Conservation (phyloP, 306 rosid genomes). For the Acmispon strigosus region DNA sequence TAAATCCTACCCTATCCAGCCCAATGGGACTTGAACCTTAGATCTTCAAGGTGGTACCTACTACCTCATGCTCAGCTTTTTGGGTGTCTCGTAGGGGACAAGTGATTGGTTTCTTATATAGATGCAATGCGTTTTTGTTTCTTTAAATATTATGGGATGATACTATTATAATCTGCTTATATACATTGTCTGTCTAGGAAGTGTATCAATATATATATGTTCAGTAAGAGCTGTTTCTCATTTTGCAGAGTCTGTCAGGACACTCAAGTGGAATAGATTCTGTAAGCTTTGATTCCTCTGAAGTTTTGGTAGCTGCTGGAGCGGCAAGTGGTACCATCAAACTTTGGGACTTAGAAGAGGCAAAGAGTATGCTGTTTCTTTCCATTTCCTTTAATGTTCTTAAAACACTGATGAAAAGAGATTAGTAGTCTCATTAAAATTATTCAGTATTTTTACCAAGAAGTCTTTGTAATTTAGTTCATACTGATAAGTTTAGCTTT, state of each 20-base stretch:
- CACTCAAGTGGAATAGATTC: slow-evolving; percentile 99
- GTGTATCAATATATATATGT: neutral
- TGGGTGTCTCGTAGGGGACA: neutral
- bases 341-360: slow-evolving; percentile 99
- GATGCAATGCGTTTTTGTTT: neutral
- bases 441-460: neutral
- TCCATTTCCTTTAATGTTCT: slow-evolving; percentile 21
- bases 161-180: neutral
- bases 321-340: slow-evolving; percentile 98
- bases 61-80: neutral
- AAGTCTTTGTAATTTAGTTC: neutral
- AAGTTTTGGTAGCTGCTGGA: slow-evolving; percentile 97
- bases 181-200: neutral
- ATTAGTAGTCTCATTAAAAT: neutral
- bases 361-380: slow-evolving; percentile 67
- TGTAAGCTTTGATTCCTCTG: slow-evolving; percentile 90
- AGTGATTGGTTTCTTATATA: neutral
- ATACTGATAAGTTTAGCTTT: neutral
- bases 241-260: slow-evolving; percentile 87
- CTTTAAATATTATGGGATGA: neutral
- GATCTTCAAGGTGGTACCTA: neutral
- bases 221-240: slow-evolving; percentile 26
- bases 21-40: neutral
- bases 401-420: neutral
- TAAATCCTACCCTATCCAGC: neutral